A percentile compares a stretch with the other conserved stretches of the same genome.
Evolutionary conservation across 495 filamentous ascomycete species (phyloP).

Genomic region (Parathielavia hyrcaniae): DNA sequence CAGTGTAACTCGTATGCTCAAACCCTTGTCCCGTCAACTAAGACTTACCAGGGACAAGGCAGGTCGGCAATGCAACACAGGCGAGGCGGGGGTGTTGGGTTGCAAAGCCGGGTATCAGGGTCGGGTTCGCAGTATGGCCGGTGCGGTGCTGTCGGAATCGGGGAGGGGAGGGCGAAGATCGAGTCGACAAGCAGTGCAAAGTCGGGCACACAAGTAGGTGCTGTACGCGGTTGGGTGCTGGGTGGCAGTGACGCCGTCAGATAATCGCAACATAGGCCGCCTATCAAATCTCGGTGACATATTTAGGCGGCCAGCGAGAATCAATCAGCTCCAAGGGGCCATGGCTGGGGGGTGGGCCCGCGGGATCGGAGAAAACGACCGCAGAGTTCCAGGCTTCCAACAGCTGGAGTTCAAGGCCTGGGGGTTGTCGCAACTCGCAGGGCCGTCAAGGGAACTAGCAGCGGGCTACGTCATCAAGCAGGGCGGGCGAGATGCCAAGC

Average conservation of each 20-base stretch:
- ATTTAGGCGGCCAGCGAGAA: no score
- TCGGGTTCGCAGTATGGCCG: neutral
- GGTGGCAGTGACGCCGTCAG: no score
- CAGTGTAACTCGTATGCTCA: conserved; percentile 7
- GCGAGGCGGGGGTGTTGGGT: neutral
- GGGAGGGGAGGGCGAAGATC: neutral
- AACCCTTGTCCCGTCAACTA: conserved; percentile 5
- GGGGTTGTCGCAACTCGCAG: no score
- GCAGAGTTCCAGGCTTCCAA: neutral
- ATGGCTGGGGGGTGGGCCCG: neutral
- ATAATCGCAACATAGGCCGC: no score
- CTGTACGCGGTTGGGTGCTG: neutral
- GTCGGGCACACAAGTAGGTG: neutral
- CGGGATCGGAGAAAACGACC: neutral
- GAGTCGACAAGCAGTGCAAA: neutral
- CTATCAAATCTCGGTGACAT: no score
- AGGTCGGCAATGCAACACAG: neutral
- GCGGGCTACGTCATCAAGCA: conserved; percentile 3
- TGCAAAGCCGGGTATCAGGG: neutral
- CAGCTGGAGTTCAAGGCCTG: no score
- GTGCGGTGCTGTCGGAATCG: neutral
- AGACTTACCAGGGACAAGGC: conserved; percentile 7
- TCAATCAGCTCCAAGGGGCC: neutral
- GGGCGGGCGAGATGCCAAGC: conserved; percentile 5
- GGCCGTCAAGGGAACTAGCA: neutral